Evolutionary conservation across 2,329 filamentous ascomycete species (phyloP), one percentile per base, ranked within the genome.

Genomic region (Xylariaceae sp.): DNA sequence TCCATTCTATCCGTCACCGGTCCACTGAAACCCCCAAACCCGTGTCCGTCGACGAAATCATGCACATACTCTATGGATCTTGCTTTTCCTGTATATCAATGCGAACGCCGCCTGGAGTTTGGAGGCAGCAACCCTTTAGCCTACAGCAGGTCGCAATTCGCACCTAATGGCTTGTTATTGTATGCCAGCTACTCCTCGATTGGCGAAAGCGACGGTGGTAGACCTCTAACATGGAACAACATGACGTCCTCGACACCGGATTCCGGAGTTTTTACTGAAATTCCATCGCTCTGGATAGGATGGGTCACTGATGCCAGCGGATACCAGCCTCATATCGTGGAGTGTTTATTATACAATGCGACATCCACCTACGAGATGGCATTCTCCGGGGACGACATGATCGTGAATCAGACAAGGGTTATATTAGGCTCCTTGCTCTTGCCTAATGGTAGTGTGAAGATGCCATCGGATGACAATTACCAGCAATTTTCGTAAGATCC

Each of bases 181-280:
- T 61, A 61, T 18, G 52, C 45, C 23, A 61, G 55, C 20, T 61
- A 61, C 40, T 61, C 58, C 1, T 61, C 58, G 2, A 48, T 61
- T 7, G 26, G 45, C 5, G 58, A 61, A 21, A 54, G 49, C 7
- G 43, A 52, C 5, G 50, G 53, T 14, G 58, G 58, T 16, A 48
- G 48, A 9, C 52, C 58, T 9, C 19, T 61, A 20, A 43, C 37
- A 14, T 61, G 58, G 58, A 44, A n/a, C 19, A 51, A 57, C 23
- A 57, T 49, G 32, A 57, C 51, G 1, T 20, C 43, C n/a, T 43
- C 54, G 21, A 26, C 41, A 16, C 45, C 40, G 20, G 55, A 58
- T n/a, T 40, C 48, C 4, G 58, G 58, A 18, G 46, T 58, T 16
- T 61, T 55, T 19, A 44, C 37, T 4, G 48, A 45, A 16, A 26